Percentiles rank a stretch among this genome's conserved stretches.
Evolutionary conservation across 2,329 filamentous ascomycete genomes (phyloP).

Genomic region (Domatiomyces globalis): DNA sequence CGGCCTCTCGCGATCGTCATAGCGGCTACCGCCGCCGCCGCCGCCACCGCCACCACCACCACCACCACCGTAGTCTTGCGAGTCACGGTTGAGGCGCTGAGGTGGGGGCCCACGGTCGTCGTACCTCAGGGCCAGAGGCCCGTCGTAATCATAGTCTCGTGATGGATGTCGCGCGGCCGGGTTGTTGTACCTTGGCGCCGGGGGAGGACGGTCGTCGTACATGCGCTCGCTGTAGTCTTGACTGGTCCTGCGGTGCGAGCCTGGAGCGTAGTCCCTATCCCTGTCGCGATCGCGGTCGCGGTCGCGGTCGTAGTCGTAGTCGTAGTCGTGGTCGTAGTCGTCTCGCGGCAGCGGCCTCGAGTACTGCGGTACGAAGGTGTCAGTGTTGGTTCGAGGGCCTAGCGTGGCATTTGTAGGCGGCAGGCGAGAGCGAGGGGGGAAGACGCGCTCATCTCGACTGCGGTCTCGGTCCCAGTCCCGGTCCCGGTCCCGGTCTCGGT

Average conservation of each 20-base stretch:
- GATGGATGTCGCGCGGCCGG: background rate
- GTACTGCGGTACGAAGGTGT: conserved; percentile 19
- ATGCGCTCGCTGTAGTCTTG: background rate
- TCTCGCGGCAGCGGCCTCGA: conserved; percentile 4
- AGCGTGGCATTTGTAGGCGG: conserved; percentile 1
- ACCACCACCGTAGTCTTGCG: background rate
- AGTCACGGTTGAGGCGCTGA: background rate
- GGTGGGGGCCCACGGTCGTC: background rate
- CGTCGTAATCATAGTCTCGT: background rate
- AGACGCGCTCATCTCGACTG: conserved; percentile 4
- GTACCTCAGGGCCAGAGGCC: background rate
- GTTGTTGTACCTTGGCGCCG: background rate
- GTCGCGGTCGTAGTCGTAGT: background rate
- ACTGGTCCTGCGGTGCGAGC: background rate
- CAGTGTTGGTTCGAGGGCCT: conserved; percentile 9
- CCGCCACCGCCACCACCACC: background rate
- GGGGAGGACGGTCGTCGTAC: background rate
- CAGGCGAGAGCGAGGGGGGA: conserved; percentile 1
- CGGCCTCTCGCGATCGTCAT: background rate
- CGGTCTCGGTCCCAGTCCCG: conserved; percentile 14
- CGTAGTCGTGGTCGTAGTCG: background rate
- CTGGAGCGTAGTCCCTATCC: background rate
- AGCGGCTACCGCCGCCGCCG: background rate
- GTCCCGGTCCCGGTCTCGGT: conserved; percentile 5
- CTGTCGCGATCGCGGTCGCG: background rate